Evolutionary conservation across 2,329 filamentous ascomycete species (phyloP), one percentile per base, ranked within the genome.

Genomic region (Hymenoscyphus fraxineus): DNA sequence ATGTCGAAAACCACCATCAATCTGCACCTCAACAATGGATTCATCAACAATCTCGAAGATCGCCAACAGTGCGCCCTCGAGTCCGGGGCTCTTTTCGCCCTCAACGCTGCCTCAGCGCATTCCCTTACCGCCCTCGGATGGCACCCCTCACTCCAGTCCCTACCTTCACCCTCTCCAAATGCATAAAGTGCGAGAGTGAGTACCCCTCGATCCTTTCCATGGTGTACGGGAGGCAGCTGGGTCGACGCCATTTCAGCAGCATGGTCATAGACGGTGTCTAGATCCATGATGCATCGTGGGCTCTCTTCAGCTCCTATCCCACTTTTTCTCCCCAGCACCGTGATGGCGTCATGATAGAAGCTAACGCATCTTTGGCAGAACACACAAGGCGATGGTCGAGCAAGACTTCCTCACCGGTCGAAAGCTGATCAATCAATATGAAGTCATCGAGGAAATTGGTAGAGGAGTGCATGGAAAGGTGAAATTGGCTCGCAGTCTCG

Each of bases 401-500:
- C 88, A 93, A 67, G 93, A 98, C 77, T 86, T 86, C 62, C 84
- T 92, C 67, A 96, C 94, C 5, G 95, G 95, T 65, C 91, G 95
- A 68, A 99, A 99, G 79, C 84, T 93, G 61, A 96, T 99, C 81
- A 99, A 99, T 74, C 91, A 97, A 75, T 99, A 99, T 79, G 92
- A 97, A 78, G 92, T 99, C 72, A 90, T 98, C 69, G 91, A 96
- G 76, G 95, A 99, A 78, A 91, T 99, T 62, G 95, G 95, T 63
- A 90, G 95, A 65, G 95, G 95, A 60, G 92, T 97, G 73, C 95
- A 99, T 76, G 95, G 95, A 73, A 99, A 98, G 80, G 95, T 99
- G 74, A 99, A 99, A 79, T 83, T 97, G 58, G 95, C 93, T 58
- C 87, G 92, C 62, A 93, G 96, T 75, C 81, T 92, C 57, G 81